phyloP scores from a whole-genome alignment of 2,329 filamentous ascomycete genomes.

The Ophiostoma sp. region DNA sequence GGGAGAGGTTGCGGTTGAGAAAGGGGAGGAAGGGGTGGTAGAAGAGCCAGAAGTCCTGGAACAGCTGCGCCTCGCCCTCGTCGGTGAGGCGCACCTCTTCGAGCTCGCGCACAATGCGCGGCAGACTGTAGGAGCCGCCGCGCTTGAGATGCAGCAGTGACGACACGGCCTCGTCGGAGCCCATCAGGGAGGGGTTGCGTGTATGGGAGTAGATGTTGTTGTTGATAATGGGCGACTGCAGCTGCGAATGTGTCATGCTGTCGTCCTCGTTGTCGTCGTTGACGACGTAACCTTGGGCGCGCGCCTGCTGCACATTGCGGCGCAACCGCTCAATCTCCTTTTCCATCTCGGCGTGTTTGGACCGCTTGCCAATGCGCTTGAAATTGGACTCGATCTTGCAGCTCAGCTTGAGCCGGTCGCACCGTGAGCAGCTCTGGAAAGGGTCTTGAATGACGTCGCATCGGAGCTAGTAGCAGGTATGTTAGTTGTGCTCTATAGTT shows the following conservation, averaged over 20 bases:
- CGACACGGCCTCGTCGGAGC: constrained; percentile 62
- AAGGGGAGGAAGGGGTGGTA: constrained; percentile 78
- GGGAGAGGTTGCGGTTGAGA: constrained; percentile 58
- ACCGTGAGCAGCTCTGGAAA: constrained; percentile 70
- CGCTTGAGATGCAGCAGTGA: constrained; percentile 62
- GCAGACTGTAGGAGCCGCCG: constrained; percentile 56
- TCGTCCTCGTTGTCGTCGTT: constrained; percentile 46
- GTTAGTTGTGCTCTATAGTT: not conserved
- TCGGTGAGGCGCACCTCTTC: constrained; percentile 60
- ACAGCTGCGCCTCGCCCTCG: constrained; percentile 58
- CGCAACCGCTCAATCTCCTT: constrained; percentile 69
- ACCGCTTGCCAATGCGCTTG: constrained; percentile 73
- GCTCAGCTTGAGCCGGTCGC: constrained; percentile 70
- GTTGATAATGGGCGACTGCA: constrained; percentile 52
- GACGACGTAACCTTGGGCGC: constrained; percentile 50
- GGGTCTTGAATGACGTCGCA: constrained; percentile 81
- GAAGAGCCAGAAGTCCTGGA: constrained; percentile 66
- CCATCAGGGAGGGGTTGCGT: constrained; percentile 59
- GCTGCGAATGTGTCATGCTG: constrained; percentile 40
- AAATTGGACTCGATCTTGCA: constrained; percentile 87
- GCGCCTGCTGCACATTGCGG: constrained; percentile 55
- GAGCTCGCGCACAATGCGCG: constrained; percentile 55
- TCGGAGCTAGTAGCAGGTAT: constrained; percentile 51
- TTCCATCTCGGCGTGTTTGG: constrained; percentile 80
- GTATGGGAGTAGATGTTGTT: constrained; percentile 55